Conservation (phyloP, 768 basidiomycete genomes). For the Pleurotus eryngii region DNA sequence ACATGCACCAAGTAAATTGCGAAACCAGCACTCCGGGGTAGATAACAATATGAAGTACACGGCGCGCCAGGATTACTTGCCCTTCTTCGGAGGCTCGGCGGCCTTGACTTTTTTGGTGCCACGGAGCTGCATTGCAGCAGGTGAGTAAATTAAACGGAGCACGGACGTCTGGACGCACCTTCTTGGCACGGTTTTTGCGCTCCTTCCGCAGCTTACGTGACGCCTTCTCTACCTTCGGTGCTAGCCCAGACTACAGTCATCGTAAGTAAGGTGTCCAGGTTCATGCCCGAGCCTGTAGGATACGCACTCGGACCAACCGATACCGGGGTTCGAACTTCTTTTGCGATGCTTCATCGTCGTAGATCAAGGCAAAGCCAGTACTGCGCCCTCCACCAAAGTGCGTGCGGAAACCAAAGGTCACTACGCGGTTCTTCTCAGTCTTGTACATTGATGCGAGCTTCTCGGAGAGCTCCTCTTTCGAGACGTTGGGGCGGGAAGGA, state of each 20-base stretch:
- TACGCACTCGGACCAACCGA: conserved; percentile 88
- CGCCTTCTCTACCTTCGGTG: conserved; percentile 79
- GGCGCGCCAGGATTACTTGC: conserved; percentile 58
- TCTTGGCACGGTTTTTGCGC: conserved; percentile 99
- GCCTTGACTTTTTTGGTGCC: conserved; percentile 97
- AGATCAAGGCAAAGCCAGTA: conserved; percentile 96
- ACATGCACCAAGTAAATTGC: conserved; percentile 11
- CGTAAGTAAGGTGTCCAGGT: not conserved
- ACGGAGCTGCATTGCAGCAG: conserved; percentile 58
- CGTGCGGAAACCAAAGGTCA: conserved; percentile 92
- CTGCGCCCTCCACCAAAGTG: conserved; percentile 98
- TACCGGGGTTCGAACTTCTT: conserved; percentile 97
- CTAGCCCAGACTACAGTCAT: conserved; percentile 56
- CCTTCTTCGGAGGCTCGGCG: conserved; percentile 87
- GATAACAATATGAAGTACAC: conserved; percentile 14
- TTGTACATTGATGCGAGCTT: conserved; percentile 94
- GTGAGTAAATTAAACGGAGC: not conserved
- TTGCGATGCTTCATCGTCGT: conserved; percentile 93
- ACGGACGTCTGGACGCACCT: conserved; percentile 52
- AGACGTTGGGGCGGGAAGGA: conserved; percentile 92
- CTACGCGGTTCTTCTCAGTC: conserved; percentile 84
- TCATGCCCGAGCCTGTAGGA: not conserved
- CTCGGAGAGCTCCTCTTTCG: conserved; percentile 87
- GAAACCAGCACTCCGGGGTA: conserved; percentile 21
- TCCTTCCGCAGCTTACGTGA: conserved; percentile 99